These are phyloP conservation scores for Penicillium angulare DNA, from an alignment of 495 filamentous ascomycete genomes.

Conservation along the genomic window DNA sequence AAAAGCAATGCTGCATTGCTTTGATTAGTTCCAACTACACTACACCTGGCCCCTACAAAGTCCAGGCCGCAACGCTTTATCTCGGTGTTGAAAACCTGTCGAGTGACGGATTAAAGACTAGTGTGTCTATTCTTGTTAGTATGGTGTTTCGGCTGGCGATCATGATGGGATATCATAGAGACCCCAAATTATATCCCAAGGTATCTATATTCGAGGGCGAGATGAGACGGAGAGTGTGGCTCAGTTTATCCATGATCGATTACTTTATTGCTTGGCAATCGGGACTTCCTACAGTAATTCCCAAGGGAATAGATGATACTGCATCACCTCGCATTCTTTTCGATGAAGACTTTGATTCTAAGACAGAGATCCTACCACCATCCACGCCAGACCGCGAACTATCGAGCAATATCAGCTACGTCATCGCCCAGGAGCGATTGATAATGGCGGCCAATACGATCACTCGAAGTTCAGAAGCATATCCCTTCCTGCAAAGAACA, in stretches of 20 bases:
- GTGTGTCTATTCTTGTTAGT: background rate
- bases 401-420: background rate
- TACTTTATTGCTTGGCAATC: slow-evolving; percentile 32
- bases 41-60: background rate
- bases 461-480: background rate
- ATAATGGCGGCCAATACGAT: background rate
- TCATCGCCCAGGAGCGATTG: background rate
- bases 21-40: background rate
- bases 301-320: slow-evolving; percentile 31
- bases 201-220: slow-evolving; percentile 11
- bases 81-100: background rate
- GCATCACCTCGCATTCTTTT: slow-evolving; percentile 29
- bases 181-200: slow-evolving; percentile 20
- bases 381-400: background rate
- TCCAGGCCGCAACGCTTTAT: background rate
- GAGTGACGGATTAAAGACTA: background rate
- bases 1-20: background rate
- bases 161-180: slow-evolving; percentile 32
- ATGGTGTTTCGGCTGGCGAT: background rate
- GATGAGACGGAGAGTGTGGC: background rate
- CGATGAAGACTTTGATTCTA: slow-evolving; percentile 30
- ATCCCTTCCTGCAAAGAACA: background rate
- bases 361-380: background rate
- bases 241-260: background rate
- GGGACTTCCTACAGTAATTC: slow-evolving; percentile 31